These are phyloP conservation scores for Telopea speciosissima DNA, from an alignment of 177 flowering plant genomes.

Conservation along the genomic window DNA sequence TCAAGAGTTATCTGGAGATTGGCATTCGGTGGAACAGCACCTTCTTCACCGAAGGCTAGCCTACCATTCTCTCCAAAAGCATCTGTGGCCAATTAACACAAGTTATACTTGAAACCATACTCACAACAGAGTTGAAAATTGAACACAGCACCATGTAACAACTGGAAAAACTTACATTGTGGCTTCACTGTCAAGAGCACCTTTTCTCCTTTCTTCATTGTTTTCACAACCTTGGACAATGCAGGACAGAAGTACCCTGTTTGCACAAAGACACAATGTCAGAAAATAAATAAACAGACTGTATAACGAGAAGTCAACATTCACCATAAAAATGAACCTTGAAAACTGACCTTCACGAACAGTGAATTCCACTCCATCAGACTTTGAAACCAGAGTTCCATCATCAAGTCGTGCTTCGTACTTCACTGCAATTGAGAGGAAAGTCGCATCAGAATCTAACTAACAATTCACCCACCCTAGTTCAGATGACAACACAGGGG, in stretches of 20 bases:
- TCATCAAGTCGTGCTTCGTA: conserved; percentile 76
- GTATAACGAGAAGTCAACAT: too few relatives aligned
- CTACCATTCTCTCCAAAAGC: conserved; percentile 91
- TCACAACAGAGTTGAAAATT: background rate
- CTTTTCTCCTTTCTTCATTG: conserved; percentile 94
- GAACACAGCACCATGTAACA: background rate
- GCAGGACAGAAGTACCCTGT: conserved; percentile 85
- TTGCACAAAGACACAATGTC: background rate
- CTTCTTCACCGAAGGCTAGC: conserved; percentile 53
- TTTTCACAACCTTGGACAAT: conserved; percentile 71
- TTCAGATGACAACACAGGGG: background rate
- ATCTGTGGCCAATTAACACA: conserved; percentile 38
- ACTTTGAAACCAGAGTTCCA: conserved; percentile 61
- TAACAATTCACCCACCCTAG: background rate
- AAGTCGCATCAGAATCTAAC: background rate
- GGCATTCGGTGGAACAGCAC: conserved; percentile 79
- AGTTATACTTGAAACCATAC: background rate
- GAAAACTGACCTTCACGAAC: conserved; percentile 58
- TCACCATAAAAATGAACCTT: too few relatives aligned
- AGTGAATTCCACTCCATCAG: conserved; percentile 74
- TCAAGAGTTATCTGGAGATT: conserved; percentile 56
- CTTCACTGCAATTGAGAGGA: conserved; percentile 45
- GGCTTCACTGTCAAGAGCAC: conserved; percentile 76
- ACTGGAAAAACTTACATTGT: conserved; percentile 48
- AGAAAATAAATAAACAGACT: background rate